Evolutionary conservation across 2,329 filamentous ascomycete genomes (phyloP), one percentile per base, ranked within the genome.

Genomic region (Curvularia lunata): DNA sequence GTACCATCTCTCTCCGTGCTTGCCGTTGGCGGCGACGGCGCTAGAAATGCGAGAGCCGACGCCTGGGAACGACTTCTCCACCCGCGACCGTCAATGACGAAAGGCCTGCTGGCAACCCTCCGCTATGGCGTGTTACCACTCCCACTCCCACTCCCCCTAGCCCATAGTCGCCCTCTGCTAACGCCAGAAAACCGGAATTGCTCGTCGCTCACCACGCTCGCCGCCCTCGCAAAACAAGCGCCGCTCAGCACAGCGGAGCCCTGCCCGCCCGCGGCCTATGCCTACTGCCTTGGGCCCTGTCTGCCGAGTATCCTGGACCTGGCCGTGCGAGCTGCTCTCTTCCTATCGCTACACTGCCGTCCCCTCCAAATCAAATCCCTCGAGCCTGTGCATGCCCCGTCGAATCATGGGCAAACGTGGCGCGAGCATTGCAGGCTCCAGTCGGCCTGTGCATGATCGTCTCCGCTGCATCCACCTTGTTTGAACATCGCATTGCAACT

Each of bases 101-200:
- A 65, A 68, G 64, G 48, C 53, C 51, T 23, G n/a, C 16, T 21
- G 45, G 30, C 42, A 25, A 30, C 19, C 19, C 21, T 32, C 27
- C 40, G 53, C 52, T 30, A 30, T 42, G 42, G 48, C 52, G 56
- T 41, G 23, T 30, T 30, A 30, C 27, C 7, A 9, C 27, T 27
- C 25, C 25, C 25, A 27, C 25, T 27, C 25, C 25, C 25, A 27
- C 32, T 40, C 42, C 4, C 54, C 62, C 58, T 43, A 55, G 57
- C 25, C 56, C 40, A 68, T 69, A 68, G 57, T 50, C 62, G 45
- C 43, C 53, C 30, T 45, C 57, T 48, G 52, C 34, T 69, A 69
- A 64, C 46, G 59, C 61, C 50, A 48, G 56, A 63, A 67, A 67
- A 66, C 64, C 62, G 65, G 65, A 58, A 69, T 64, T 47, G 19